Percentiles rank a stretch among this genome's conserved stretches.
phyloP scores from a whole-genome alignment of 108 stramenopile species.

The Cyclotella sp. region DNA sequence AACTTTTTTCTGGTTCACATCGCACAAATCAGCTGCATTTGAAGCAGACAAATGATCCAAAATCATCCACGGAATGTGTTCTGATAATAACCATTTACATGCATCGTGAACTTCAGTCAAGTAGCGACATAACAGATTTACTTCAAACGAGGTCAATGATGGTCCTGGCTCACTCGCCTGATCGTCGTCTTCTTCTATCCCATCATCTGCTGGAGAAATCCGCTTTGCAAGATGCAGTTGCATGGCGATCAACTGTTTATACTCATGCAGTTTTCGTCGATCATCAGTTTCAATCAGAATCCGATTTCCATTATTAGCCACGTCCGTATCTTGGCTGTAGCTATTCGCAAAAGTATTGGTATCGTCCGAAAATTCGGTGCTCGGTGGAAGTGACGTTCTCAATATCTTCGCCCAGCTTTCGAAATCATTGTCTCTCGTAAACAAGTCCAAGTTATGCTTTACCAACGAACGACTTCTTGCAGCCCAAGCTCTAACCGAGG shows the following conservation, averaged over 20 bases:
- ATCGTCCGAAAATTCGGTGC: constrained; percentile 64
- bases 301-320: not conserved
- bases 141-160: constrained; percentile 27
- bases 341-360: constrained; percentile 14
- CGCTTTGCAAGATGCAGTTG: constrained; percentile 68
- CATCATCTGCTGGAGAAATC: constrained; percentile 53
- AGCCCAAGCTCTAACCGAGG: constrained; percentile 76
- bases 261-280: constrained; percentile 21
- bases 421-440: constrained; percentile 17
- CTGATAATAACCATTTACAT: constrained; percentile 43
- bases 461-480: constrained; percentile 66
- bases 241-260: constrained; percentile 33
- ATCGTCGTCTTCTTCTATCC: constrained; percentile 32
- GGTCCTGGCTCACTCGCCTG: constrained; percentile 39
- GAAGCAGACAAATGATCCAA: constrained; percentile 7
- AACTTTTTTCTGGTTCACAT: not conserved
- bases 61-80: constrained; percentile 20
- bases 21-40: not conserved
- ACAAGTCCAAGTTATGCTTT: constrained; percentile 14
- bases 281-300: not conserved
- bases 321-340: not conserved
- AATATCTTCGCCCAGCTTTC: constrained; percentile 15
- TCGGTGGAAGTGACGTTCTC: constrained; percentile 38
- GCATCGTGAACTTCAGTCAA: constrained; percentile 35
- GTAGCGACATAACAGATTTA: constrained; percentile 31